These are phyloP conservation scores for Cylindrotheca closterium DNA, from an alignment of 108 stramenopile genomes.

Conservation along the genomic window DNA sequence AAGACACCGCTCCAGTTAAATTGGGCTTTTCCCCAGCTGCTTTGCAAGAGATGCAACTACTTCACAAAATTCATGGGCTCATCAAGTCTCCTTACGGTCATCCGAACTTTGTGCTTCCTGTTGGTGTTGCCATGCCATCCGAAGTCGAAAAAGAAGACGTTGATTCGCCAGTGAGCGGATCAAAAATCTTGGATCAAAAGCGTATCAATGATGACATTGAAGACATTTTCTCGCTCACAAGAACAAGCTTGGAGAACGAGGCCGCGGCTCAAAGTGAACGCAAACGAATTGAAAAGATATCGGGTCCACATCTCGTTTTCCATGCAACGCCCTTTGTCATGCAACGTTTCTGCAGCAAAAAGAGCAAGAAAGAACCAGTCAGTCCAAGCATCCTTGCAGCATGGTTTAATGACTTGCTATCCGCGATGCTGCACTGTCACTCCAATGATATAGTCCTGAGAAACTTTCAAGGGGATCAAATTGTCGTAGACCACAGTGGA, in stretches of 20 bases:
- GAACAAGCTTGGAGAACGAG: constrained; percentile 65
- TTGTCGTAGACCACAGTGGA: constrained; percentile 77
- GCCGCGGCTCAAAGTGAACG: constrained; percentile 44
- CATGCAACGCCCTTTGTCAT: constrained; percentile 78
- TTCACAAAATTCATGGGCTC: constrained; percentile 70
- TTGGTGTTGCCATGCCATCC: constrained; percentile 69
- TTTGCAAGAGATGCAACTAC: constrained; percentile 84
- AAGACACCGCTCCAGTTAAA: constrained; percentile 28
- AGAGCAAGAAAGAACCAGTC: constrained; percentile 39
- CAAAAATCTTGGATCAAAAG: constrained; percentile 21
- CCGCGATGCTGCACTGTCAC: constrained; percentile 80
- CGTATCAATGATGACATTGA: constrained; percentile 67
- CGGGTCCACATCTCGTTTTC: constrained; percentile 71
- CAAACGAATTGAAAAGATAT: constrained; percentile 47
- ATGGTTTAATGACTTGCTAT: constrained; percentile 80
- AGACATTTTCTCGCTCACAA: constrained; percentile 71
- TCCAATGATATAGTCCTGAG: constrained; percentile 75
- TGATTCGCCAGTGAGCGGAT: not conserved
- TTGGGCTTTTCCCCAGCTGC: constrained; percentile 79
- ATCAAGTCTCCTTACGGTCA: constrained; percentile 81
- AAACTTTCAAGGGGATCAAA: constrained; percentile 67
- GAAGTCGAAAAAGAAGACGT: constrained; percentile 15
- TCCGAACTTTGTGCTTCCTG: constrained; percentile 82
- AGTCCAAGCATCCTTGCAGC: constrained; percentile 62
- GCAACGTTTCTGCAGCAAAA: constrained; percentile 56